Conservation (phyloP, 225 moss, liverwort and hornwort species). For the Lunularia cruciata region DNA sequence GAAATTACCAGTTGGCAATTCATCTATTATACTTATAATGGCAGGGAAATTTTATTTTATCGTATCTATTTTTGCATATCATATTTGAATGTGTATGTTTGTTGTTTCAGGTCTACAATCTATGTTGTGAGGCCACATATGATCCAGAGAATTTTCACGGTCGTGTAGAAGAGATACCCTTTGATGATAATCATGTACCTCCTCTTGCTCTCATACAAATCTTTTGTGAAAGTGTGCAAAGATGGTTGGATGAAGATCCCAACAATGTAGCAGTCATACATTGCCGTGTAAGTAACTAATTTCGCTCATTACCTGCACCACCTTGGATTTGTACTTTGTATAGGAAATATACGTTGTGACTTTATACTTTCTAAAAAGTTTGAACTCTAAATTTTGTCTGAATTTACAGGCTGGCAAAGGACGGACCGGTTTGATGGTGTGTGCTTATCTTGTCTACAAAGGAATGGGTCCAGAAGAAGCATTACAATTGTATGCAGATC, state of each 20-base stretch:
- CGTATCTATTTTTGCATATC: no score
- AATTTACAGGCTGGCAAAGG: slow-evolving; percentile 56
- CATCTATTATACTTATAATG: no score
- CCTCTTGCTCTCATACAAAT: slow-evolving; percentile 46
- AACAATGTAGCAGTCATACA: slow-evolving; percentile 57
- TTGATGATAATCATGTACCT: slow-evolving; percentile 66
- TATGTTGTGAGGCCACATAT: slow-evolving; percentile 54
- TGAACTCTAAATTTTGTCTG: not conserved
- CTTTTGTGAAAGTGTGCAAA: slow-evolving; percentile 60
- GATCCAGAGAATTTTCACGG: slow-evolving; percentile 54
- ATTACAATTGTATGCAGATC: slow-evolving; percentile 48
- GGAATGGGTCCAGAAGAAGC: slow-evolving; percentile 57
- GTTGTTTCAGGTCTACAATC: slow-evolving; percentile 52
- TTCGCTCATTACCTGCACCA: no score
- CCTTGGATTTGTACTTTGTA: no score
- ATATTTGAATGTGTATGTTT: no score
- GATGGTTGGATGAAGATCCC: slow-evolving; percentile 47
- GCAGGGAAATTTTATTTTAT: no score
- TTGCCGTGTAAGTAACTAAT: slow-evolving; percentile 40
- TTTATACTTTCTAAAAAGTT: not conserved
- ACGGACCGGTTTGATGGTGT: slow-evolving; percentile 63
- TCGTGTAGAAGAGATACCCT: slow-evolving; percentile 48
- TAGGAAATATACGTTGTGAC: no score
- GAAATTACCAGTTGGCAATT: no score
- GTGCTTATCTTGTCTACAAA: slow-evolving; percentile 51